Conservation (phyloP, 345 rosid genomes). For the Gossypium sturtianum region DNA sequence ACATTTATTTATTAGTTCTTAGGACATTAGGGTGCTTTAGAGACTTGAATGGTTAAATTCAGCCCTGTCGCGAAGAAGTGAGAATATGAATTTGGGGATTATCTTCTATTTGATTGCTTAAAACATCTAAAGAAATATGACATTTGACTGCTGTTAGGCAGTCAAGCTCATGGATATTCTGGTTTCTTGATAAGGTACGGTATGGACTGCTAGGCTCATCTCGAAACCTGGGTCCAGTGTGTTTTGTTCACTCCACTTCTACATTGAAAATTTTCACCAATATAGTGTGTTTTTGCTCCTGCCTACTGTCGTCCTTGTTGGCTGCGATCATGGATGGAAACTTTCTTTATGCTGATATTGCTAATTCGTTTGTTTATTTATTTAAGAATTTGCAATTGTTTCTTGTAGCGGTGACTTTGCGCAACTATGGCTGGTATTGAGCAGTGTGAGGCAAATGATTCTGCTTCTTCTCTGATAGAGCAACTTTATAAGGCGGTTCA, state of each 20-base stretch:
- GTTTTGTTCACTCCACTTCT: not conserved
- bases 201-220: not conserved
- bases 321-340: not conserved
- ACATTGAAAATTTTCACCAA: not conserved
- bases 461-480: conserved; percentile 31
- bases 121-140: not conserved
- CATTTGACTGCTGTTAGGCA: not conserved
- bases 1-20: not conserved
- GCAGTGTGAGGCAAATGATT: conserved; percentile 22
- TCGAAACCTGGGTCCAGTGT: not conserved
- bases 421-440: conserved; percentile 21
- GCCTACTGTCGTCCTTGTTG: not conserved
- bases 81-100: not conserved
- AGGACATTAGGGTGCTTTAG: not conserved
- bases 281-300: not conserved
- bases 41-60: not conserved
- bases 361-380: not conserved
- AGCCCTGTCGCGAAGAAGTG: not conserved
- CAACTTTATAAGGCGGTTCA: conserved; percentile 36
- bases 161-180: not conserved
- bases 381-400: not conserved
- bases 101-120: not conserved
- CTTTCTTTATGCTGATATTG: not conserved
- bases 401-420: conserved; percentile 16
- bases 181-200: not conserved